Conservation (phyloP, 2,329 filamentous ascomycete genomes). For the Pseudomassariella vexata region DNA sequence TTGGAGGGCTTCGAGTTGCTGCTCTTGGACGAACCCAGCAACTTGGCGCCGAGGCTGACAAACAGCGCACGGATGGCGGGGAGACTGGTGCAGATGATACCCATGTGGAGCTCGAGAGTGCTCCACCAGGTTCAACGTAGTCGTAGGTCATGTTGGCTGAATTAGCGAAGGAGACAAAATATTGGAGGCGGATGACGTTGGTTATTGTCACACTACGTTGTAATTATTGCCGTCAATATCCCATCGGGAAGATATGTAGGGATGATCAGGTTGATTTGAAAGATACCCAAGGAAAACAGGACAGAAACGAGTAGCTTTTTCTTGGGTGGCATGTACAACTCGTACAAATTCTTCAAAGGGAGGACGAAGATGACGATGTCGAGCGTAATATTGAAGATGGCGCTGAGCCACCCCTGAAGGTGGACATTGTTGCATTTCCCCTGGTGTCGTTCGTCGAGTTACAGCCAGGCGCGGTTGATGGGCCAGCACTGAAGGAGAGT, state of each 20-base stretch:
- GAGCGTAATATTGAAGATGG: constrained; percentile 24
- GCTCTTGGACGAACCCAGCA: constrained; percentile 9
- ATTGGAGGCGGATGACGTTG: constrained; percentile 35
- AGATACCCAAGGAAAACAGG: constrained; percentile 30
- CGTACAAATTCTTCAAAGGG: constrained; percentile 23
- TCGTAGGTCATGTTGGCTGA: constrained; percentile 35
- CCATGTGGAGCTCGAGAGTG: constrained; percentile 34
- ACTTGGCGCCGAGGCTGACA: constrained; percentile 9
- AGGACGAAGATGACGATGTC: constrained; percentile 18
- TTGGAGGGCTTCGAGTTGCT: too few relatives aligned
- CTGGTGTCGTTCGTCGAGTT: constrained; percentile 10
- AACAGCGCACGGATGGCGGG: constrained; percentile 26
- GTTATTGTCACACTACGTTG: constrained; percentile 33
- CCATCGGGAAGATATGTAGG: constrained; percentile 2
- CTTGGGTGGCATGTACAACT: constrained; percentile 22
- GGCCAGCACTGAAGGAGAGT: constrained; percentile 25
- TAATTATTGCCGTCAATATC: constrained; percentile 2
- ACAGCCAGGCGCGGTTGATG: constrained; percentile 24
- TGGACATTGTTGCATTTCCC: constrained; percentile 26
- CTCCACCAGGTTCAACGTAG: constrained; percentile 33
- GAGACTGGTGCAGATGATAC: constrained; percentile 38
- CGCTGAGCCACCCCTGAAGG: constrained; percentile 22
- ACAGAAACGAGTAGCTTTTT: constrained; percentile 27
- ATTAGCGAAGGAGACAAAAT: constrained; percentile 33
- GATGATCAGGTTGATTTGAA: constrained; percentile 22